Base-by-base conservation (phyloP, 2,329 filamentous ascomycete genomes). In the Scedosporium boydii region DNA sequence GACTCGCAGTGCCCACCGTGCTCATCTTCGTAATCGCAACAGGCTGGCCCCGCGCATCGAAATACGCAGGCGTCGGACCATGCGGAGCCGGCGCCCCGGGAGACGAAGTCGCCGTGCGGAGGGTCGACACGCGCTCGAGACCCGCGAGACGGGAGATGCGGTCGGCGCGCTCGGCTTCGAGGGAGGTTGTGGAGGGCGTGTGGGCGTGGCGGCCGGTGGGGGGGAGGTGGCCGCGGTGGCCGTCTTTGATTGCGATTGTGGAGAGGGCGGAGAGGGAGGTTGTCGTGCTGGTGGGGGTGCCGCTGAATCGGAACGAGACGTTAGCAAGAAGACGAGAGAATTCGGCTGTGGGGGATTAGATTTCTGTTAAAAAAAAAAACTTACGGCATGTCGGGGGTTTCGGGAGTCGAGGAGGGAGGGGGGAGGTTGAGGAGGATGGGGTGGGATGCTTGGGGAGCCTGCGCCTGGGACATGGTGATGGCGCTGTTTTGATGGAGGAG, bases 221-320 rank as follows among this genome's bases (percentile, higher is more conserved):
- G 29, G 86, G 84, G 29, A 88, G 82, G 71, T 92, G 86, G 66
- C 93, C 93, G 64, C 91, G 90, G 71, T 97, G 91, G 68, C 93
- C 93, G 72, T 98, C 93, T 76, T 97, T 96, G 81, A 96, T 96
- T 60, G 93, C 93, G 12, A 91, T 95, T 18, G 93, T 97, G 16
- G 91, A 96, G 58, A 98, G 83, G 48, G 92, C 88, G 27, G 91
- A 96, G 70, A 98, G 87, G 60, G 92, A 96, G 12, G 93, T 97
- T 3, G 91, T 96, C 48, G 90, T 89, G 67, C 91, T 96, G 67
- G 95, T 97, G 3, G 93, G 93, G 2, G 93, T 98, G 70, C 93
- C 93, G 66, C 91, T 96, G 66, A 3, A 21, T n/a, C 6, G 44
- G 21, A 16, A 16, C 4, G 9, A 51, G 44, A 51, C 10, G 34